Conservation (phyloP, 257 asterid species). For the Eucommia ulmoides region DNA sequence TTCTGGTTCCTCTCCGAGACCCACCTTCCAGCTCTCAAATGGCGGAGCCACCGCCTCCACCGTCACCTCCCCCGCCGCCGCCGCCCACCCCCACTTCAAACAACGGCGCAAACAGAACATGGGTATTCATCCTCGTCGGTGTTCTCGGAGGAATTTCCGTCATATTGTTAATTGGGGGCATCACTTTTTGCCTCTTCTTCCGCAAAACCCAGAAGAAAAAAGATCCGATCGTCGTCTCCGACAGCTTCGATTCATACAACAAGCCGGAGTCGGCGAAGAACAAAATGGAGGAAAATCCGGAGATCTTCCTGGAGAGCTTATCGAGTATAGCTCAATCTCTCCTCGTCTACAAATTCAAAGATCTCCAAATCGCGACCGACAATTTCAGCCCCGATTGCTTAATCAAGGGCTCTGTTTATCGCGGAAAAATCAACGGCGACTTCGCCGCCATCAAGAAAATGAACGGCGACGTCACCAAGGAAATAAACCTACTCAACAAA, state of each 20-base stretch:
- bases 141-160: slow-evolving; percentile 28
- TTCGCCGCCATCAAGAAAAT: slow-evolving; percentile 78
- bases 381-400: slow-evolving; percentile 37
- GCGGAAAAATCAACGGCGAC: slow-evolving; percentile 68
- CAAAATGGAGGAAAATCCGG: slow-evolving; percentile 17
- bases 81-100: slow-evolving; percentile 1
- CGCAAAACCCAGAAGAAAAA: not conserved
- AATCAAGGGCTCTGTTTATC: slow-evolving; percentile 69
- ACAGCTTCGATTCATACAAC: not conserved
- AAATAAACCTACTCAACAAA: slow-evolving; percentile 59
- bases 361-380: slow-evolving; percentile 48
- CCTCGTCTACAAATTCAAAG: slow-evolving; percentile 48
- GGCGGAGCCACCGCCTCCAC: slow-evolving; percentile 7
- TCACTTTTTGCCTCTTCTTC: slow-evolving; percentile 13
- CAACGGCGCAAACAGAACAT: slow-evolving; percentile 14
- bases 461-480: slow-evolving; percentile 74
- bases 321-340: slow-evolving; percentile 61
- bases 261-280: slow-evolving; percentile 12
- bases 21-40: slow-evolving; percentile 16
- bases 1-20: slow-evolving; percentile 35
- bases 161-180: slow-evolving; percentile 8
- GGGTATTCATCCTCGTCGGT: slow-evolving; percentile 42
- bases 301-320: slow-evolving; percentile 36
- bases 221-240: not conserved
- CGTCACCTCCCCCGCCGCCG: slow-evolving; percentile 6